Evolutionary conservation across 139 green algal genomes (phyloP), one percentile per base, ranked within the genome.

Genomic region (Tetradesmus obliquus): DNA sequence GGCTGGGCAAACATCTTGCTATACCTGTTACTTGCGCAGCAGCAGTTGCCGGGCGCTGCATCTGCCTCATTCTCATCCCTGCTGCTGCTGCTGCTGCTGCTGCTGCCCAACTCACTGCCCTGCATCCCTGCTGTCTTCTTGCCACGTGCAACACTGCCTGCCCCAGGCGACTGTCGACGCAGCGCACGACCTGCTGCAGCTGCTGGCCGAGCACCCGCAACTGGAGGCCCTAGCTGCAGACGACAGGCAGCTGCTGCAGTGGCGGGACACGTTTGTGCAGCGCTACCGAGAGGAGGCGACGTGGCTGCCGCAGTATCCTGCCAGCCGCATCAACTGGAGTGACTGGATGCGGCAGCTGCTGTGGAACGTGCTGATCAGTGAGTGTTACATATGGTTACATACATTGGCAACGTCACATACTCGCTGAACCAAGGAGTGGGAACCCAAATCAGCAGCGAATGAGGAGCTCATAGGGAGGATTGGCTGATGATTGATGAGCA

Each of bases 331-430:
- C 8, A 55, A 45, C 10, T 84, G 32, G 32, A 55, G 5, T 5
- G 17, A 4, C 66, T 90, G 62, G 85, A 82, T 90, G 85, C 17
- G 3, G 3, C 6, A 90, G 4, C 60, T 90, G 60, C 32, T 90
- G 13, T 90, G 86, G 86, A 83, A 84, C 54, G 71, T 84, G 7
- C 45, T 57, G 1, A 83, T 90, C 2, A 69, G 69, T 84, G 17
- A 83, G 69, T 84, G 32, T 45, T 45, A 45, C 32, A 45, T 45
- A 45, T 45, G 32, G 53, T 86, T 19, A 22, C 6, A 22, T 15
- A 57, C 5, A 86, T 4, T 66, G 6, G 2, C 15, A 57, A 22
- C 51, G 81, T 58, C n/a, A 72, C 32, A 45, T 45, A 45, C 32
- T 45, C 32, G 32, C 32, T 45, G 32, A 45, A 79, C 69, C 17